Conservation (phyloP, 1,284 basidiomycete species). For the Inonotus hispidus region DNA sequence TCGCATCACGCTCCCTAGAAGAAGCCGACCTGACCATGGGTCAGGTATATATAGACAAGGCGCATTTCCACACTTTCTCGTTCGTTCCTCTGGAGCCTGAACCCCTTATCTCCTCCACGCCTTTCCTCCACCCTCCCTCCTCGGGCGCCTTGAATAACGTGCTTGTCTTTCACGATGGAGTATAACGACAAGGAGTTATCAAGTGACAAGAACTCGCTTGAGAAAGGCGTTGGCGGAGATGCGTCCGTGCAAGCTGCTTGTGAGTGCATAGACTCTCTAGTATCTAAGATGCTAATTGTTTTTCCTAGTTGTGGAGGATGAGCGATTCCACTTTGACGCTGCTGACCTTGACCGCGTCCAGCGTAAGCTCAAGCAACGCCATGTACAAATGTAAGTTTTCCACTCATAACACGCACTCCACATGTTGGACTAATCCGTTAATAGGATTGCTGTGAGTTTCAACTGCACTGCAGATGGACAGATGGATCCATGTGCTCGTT, state of each 20-base stretch:
- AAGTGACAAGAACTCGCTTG: constrained; percentile 23
- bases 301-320: constrained; percentile 11
- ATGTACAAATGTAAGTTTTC: constrained; percentile 59
- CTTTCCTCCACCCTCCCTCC: background rate
- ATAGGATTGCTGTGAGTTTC: constrained; percentile 51
- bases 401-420: constrained; percentile 3
- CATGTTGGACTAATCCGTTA: background rate
- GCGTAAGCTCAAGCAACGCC: constrained; percentile 59
- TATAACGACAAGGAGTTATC: constrained; percentile 23
- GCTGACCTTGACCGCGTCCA: constrained; percentile 57
- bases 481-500: background rate
- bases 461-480: background rate
- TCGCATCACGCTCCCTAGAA: background rate
- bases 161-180: too few species aligned
- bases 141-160: too few species aligned
- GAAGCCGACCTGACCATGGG: background rate
- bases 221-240: constrained; percentile 29
- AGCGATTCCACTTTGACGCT: constrained; percentile 38
- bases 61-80: background rate
- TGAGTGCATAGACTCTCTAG: too few species aligned
- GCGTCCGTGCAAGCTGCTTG: constrained; percentile 26
- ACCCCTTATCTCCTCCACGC: background rate
- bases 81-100: background rate
- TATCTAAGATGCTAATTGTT: too few species aligned
- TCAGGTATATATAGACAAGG: background rate